Evolutionary conservation across 345 rosid species (phyloP), one percentile per base, ranked within the genome.

Genomic region (Atalantia buxifolia): DNA sequence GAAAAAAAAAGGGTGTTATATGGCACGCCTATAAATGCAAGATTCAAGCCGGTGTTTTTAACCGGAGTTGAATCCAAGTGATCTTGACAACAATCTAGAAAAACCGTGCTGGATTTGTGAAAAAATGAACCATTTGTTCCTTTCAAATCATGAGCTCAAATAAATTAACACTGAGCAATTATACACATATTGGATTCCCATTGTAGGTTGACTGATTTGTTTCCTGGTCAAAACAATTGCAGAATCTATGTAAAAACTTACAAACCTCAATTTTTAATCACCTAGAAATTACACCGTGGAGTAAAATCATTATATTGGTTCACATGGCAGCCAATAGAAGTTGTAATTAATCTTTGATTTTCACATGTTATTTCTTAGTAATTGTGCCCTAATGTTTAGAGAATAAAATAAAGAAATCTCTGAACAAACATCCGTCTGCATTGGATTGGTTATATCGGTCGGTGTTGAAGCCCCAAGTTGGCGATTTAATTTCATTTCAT

Each of bases 391-490:
- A 74, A 81, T 78, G 71, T 80, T 76, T 66, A 27, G 70, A 45
- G 62, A 83, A 71, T 59, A 60, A 79, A 45, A 36, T 66, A 56
- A 69, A 69, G 72, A 66, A 84, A 74, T 71, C 31, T 60, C 56
- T 57, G 40, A 74, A 85, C 84, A 84, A 88, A 91, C 90, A 91
- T 90, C 85, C 87, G 91, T 87, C 88, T 74, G 59, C 66, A 71
- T 77, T 45, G 84, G 81, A 89, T 84, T 91, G 94, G 95, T 84
- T 78, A 74, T 53, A 66, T 69, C 78, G 91, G 92, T 78, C 95
- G 92, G 95, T 87, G 91, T 71, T 36, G 80, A 83, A 77, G 71
- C 63, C 75, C 79, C 79, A 78, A 70, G 59, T 80, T 61, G 63
- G 62, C 3, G 35, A 68, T 53, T 53, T 18, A 18, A 18, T 65